phyloP scores from a whole-genome alignment of 2,329 filamentous ascomycete genomes.

The Waltergamsia citrina region DNA sequence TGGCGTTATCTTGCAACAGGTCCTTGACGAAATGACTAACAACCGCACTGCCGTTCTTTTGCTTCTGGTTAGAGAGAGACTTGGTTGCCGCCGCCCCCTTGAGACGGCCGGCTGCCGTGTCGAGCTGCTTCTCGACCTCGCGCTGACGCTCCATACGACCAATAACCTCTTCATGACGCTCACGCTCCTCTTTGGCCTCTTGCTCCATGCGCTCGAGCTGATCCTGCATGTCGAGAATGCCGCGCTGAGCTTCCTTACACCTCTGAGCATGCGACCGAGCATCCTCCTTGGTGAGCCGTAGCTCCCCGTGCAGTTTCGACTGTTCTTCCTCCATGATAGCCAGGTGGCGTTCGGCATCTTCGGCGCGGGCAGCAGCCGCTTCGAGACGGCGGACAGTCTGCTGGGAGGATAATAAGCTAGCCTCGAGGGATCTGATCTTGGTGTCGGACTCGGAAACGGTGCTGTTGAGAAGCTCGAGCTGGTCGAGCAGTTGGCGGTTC shows the following conservation, averaged over 20 bases:
- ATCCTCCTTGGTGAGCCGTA: slow-evolving; percentile 62
- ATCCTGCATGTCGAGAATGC: slow-evolving; percentile 69
- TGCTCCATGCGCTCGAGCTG: slow-evolving; percentile 84
- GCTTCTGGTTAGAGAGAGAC: slow-evolving; percentile 49
- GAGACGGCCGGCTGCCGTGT: slow-evolving; percentile 67
- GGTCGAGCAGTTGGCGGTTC: slow-evolving; percentile 71
- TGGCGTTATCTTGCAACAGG: slow-evolving; percentile 90
- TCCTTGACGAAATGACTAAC: slow-evolving; percentile 97
- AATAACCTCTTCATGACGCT: slow-evolving; percentile 74
- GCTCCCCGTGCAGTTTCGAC: slow-evolving; percentile 55
- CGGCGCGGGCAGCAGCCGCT: slow-evolving; percentile 62
- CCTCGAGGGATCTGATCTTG: slow-evolving; percentile 67
- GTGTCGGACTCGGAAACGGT: slow-evolving; percentile 72
- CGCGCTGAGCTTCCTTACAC: slow-evolving; percentile 78
- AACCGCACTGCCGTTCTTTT: slow-evolving; percentile 54
- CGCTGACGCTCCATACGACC: slow-evolving; percentile 76
- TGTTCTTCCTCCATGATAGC: slow-evolving; percentile 75
- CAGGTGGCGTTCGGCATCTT: slow-evolving; percentile 73
- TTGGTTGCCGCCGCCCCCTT: slow-evolving; percentile 70
- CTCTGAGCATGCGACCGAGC: slow-evolving; percentile 70
- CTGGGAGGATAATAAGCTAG: slow-evolving; percentile 68
- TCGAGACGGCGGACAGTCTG: slow-evolving; percentile 68
- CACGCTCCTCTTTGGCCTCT: slow-evolving; percentile 70
- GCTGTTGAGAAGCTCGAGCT: slow-evolving; percentile 76
- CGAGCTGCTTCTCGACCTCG: slow-evolving; percentile 72